Evolutionary conservation across 1,139 yeast genomes (phyloP).

Genomic region (Yamadazyma dendronema): DNA sequence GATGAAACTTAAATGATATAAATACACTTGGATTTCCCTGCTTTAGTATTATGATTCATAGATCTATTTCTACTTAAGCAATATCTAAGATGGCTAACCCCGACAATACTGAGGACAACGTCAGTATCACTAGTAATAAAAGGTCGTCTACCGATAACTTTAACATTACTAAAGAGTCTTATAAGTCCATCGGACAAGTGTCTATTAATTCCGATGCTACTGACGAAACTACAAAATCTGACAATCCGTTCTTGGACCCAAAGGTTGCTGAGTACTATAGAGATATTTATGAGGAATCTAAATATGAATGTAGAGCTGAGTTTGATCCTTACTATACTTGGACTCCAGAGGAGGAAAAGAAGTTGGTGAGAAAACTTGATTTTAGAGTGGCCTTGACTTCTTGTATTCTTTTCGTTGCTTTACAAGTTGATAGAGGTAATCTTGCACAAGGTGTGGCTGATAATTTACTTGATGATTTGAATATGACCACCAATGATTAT

Average conservation of each 20-base stretch:
- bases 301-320: constrained; percentile 32
- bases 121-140: no score
- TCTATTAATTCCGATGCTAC: constrained; percentile 5
- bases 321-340: constrained; percentile 38
- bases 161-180: neutral
- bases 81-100: no score
- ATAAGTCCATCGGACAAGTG: constrained; percentile 2
- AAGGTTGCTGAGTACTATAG: constrained; percentile 27
- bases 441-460: constrained; percentile 30
- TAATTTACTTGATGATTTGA: constrained; percentile 26
- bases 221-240: constrained; percentile 4
- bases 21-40: no score
- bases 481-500: constrained; percentile 27
- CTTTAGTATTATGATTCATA: no score
- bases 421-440: constrained; percentile 32
- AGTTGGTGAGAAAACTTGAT: constrained; percentile 27
- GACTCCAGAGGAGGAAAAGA: constrained; percentile 33
- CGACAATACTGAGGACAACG: no score
- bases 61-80: no score
- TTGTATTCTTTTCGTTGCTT: constrained; percentile 29
- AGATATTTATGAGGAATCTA: constrained; percentile 26
- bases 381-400: constrained; percentile 32
- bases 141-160: neutral
- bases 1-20: neutral
- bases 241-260: constrained; percentile 30